Percentiles rank a stretch among this genome's conserved stretches.
Conservation (phyloP, 2,329 filamentous ascomycete genomes). For the Botryosphaeria dothidea region DNA sequence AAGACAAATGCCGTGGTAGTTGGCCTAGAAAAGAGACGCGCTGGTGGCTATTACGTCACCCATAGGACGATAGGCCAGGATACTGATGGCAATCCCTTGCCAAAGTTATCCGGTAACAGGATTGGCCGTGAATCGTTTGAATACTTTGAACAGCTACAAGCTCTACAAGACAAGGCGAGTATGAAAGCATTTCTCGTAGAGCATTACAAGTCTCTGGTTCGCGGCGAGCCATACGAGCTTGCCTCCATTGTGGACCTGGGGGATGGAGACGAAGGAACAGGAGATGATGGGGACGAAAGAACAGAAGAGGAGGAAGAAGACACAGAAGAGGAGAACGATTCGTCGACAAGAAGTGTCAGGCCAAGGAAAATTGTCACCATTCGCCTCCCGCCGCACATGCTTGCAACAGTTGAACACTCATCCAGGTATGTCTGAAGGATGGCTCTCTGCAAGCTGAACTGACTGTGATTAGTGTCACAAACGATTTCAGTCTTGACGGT, state of each 20-base stretch:
- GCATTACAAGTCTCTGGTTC: neutral
- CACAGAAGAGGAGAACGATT: neutral
- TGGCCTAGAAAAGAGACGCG: too few species aligned
- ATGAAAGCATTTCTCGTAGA: neutral
- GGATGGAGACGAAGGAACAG: neutral
- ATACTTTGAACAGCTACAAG: neutral
- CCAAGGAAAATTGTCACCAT: too few species aligned
- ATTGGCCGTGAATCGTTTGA: neutral
- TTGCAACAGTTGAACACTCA: too few species aligned
- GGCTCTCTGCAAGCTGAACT: too few species aligned
- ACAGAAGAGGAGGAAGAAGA: neutral
- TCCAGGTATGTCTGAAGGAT: too few species aligned
- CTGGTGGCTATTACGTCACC: too few species aligned
- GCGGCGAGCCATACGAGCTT: neutral
- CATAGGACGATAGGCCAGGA: neutral
- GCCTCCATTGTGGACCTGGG: neutral
- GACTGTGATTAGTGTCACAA: too few species aligned
- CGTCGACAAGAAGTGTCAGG: too few species aligned
- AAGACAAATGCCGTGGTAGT: neutral
- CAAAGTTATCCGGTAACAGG: neutral
- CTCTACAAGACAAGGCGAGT: neutral
- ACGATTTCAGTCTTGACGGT: too few species aligned
- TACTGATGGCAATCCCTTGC: neutral
- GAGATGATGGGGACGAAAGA: neutral
- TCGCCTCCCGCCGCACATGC: too few species aligned